Evolutionary conservation across 441 rosid genomes (phyloP).

Genomic region (Sinapis alba): DNA sequence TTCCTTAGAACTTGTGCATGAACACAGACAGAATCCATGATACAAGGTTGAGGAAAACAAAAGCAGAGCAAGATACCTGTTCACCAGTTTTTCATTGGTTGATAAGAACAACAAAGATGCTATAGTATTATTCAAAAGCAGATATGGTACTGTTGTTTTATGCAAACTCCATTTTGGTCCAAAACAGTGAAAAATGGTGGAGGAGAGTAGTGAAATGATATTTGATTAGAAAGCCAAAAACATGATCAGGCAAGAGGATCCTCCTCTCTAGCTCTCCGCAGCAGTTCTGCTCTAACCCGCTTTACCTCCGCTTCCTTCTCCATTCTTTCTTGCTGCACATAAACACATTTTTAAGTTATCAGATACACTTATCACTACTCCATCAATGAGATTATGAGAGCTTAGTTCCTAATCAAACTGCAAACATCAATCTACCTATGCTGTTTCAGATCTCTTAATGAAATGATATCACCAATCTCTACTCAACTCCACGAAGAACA

Average conservation of each 20-base stretch:
- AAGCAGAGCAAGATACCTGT: constrained; percentile 5
- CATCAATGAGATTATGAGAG: not conserved
- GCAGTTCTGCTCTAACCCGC: constrained; percentile 70
- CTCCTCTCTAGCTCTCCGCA: constrained; percentile 54
- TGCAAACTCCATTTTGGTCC: constrained; percentile 18
- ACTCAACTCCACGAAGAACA: not conserved
- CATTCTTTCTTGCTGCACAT: constrained; percentile 62
- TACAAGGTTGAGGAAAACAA: constrained; percentile 3
- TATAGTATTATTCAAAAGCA: constrained; percentile 32
- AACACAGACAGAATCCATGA: not conserved
- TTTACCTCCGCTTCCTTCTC: constrained; percentile 76
- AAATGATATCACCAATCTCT: no score
- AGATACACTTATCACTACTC: not conserved
- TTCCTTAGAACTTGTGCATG: no score
- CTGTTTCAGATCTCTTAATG: not conserved
- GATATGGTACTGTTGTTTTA: constrained; percentile 16
- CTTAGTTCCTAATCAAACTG: not conserved
- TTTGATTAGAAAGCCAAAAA: not conserved
- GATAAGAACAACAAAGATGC: not conserved
- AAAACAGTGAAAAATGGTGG: constrained; percentile 12
- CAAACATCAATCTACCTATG: not conserved
- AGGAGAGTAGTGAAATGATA: constrained; percentile 8
- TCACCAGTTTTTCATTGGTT: constrained; percentile 10
- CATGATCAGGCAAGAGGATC: constrained; percentile 47
- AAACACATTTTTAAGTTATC: not conserved